phyloP scores from a whole-genome alignment of 306 rosid genomes.

The Cucurbita argyrosperma region DNA sequence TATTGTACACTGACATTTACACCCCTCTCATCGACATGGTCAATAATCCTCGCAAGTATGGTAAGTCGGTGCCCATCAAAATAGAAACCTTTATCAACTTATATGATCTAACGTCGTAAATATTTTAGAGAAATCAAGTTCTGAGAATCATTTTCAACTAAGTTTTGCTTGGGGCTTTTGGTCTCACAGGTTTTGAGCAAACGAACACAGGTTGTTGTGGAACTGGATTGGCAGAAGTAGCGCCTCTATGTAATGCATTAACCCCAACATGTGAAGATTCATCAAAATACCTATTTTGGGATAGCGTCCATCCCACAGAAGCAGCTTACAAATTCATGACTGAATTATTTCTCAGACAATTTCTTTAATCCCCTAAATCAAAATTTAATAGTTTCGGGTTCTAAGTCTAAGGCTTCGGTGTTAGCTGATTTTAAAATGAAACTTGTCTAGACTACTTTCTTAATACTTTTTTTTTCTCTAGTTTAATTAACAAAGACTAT shows the following conservation, averaged over 20 bases:
- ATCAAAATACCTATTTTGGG: slow-evolving; percentile 47
- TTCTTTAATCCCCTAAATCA: not conserved
- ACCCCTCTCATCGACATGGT: slow-evolving; percentile 25
- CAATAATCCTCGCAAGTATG: slow-evolving; percentile 40
- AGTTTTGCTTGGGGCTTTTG: too few relatives aligned
- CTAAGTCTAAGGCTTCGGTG: too few relatives aligned
- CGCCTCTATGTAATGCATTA: slow-evolving; percentile 23
- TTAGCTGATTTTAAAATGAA: too few relatives aligned
- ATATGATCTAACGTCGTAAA: not conserved
- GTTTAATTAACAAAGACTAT: too few relatives aligned
- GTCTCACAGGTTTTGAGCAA: too few relatives aligned
- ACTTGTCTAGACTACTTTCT: too few relatives aligned
- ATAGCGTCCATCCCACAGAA: slow-evolving; percentile 40
- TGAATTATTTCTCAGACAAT: not conserved
- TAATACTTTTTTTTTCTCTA: too few relatives aligned
- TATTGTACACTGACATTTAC: slow-evolving; percentile 25
- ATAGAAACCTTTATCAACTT: not conserved
- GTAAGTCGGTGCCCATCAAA: slow-evolving; percentile 5
- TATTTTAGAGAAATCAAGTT: not conserved
- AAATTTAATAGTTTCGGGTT: too few relatives aligned
- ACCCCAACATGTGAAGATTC: slow-evolving; percentile 20
- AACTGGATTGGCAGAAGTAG: slow-evolving; percentile 17
- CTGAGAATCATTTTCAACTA: not conserved
- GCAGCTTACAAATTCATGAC: slow-evolving; percentile 18
- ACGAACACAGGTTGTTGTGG: not conserved